Evolutionary conservation across 768 basidiomycete species (phyloP).

Genomic region (Boletus vermiculosoides): DNA sequence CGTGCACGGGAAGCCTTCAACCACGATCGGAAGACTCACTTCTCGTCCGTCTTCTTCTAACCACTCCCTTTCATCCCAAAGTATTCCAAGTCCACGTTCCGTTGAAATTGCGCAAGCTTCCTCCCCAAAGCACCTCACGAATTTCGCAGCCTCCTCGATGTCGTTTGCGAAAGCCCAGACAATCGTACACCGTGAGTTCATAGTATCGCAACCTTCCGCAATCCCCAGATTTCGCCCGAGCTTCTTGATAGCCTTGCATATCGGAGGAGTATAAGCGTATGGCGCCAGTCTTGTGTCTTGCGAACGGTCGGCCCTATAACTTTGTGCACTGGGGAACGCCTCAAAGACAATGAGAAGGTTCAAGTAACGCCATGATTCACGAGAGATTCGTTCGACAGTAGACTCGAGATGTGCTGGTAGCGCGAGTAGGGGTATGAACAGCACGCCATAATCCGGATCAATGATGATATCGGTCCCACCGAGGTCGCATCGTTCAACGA

Average conservation of each 20-base stretch:
- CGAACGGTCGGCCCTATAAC: constrained; percentile 22
- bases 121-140: constrained; percentile 58
- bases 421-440: constrained; percentile 45
- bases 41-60: constrained; percentile 54
- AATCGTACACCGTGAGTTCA: constrained; percentile 43
- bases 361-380: constrained; percentile 62
- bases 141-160: constrained; percentile 55
- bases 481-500: constrained; percentile 64
- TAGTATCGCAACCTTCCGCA: constrained; percentile 56
- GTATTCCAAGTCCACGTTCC: constrained; percentile 34
- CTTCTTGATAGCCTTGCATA: constrained; percentile 68
- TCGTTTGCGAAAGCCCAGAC: constrained; percentile 62
- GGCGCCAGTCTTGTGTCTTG: constrained; percentile 9
- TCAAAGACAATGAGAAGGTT: constrained; percentile 63
- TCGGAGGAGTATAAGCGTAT: constrained; percentile 61
- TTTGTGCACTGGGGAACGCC: constrained; percentile 54
- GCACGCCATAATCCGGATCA: constrained; percentile 57
- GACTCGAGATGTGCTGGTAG: constrained; percentile 51
- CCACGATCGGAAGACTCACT: constrained; percentile 32
- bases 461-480: constrained; percentile 64
- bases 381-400: constrained; percentile 43
- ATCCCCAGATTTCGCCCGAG: constrained; percentile 63
- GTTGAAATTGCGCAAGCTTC: constrained; percentile 46
- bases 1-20: constrained; percentile 10
- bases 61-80: constrained; percentile 68